Base-by-base conservation (phyloP, 73 alveolate genomes). In the Paramecium pentaurelia region DNA sequence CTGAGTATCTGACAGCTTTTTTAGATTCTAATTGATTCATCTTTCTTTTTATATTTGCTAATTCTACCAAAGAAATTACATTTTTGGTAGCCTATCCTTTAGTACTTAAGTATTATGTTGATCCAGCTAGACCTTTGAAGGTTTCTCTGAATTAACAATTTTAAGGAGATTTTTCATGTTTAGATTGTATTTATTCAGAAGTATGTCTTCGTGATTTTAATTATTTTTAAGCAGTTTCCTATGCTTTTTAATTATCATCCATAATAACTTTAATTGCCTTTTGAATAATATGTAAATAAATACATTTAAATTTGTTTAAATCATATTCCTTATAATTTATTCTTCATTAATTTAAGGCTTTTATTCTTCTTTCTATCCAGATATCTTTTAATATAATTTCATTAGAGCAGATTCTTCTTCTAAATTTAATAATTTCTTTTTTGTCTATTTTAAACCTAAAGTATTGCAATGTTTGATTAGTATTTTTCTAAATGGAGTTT, bases 1-100 rank as follows among this genome's bases (percentile, higher is more conserved):
- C 91, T 20, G 91, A 80, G 58, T 80, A 80, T 47, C 91, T 80
- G 25, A 80, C 73, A 80, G n/a, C 73, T 16, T 80, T 80, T 80
- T 80, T 80, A 10, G 32, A 32, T 16, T 80, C 91, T 18, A 80
- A 1, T 42, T 80, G 30, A 49, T 80, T 40, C 73, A 80, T 42
- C 30, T 80, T 80, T 80, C 91, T 80, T 80, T 80, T 80, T 22
- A 80, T 47, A 49, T 49, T 80, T 10, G 91, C 75, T 47, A 80
- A 80, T 22, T 80, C 91, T 20, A 49, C 91, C 27, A 80, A 14
- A 25, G 91, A 80, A 11, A 47, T 80, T 6, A 80, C 36, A 25
- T 18, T 80, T 80, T 80, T 80, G 0, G 91, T 45, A 11, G 91
- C 91, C 8, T 80, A 34, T 22, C 91, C 73, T 80, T 42, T 80